A percentile compares a stretch with the other conserved stretches of the same genome.
Conservation (phyloP, 2,329 filamentous ascomycete species). For the Fusarium sp. region DNA sequence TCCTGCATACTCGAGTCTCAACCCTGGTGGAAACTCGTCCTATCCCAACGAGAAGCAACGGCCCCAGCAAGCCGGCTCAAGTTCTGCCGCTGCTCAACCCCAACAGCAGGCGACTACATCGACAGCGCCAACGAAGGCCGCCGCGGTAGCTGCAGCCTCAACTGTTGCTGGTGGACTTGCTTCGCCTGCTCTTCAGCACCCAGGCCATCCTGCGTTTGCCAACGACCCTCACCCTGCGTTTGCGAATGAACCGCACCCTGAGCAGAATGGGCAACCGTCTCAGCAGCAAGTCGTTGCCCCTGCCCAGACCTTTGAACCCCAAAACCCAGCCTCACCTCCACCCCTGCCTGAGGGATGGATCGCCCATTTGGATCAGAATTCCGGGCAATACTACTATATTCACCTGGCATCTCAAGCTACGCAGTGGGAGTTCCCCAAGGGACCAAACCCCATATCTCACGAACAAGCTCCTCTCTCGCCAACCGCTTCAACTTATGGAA, state of each 20-base stretch:
- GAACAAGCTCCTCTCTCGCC: conserved; percentile 87
- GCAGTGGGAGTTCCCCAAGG: conserved; percentile 99
- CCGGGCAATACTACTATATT: conserved; percentile 98
- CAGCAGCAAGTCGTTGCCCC: conserved; percentile 56
- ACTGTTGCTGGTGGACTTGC: conserved; percentile 48
- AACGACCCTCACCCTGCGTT: conserved; percentile 89
- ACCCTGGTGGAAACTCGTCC: conserved; percentile 60
- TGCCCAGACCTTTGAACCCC: conserved; percentile 51
- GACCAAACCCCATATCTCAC: conserved; percentile 86
- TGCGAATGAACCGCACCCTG: conserved; percentile 78
- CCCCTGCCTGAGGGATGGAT: conserved; percentile 98
- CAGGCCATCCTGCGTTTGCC: conserved; percentile 88
- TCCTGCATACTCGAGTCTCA: conserved; percentile 92
- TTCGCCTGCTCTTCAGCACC: conserved; percentile 63
- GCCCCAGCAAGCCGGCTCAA: conserved; percentile 49
- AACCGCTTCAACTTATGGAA: conserved; percentile 78
- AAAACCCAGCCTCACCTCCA: conserved; percentile 83
- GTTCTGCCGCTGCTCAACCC: conserved; percentile 41
- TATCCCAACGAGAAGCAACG: conserved; percentile 85
- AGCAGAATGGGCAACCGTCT: conserved; percentile 59
- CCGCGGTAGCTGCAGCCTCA: conserved; percentile 34
- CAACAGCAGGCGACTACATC: conserved; percentile 38
- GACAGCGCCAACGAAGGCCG: conserved; percentile 46
- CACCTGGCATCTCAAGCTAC: conserved; percentile 94
- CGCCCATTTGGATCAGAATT: conserved; percentile 92